Evolutionary conservation across 1,284 basidiomycete genomes (phyloP), one percentile per base, ranked within the genome.

Genomic region (Waitea zeae): DNA sequence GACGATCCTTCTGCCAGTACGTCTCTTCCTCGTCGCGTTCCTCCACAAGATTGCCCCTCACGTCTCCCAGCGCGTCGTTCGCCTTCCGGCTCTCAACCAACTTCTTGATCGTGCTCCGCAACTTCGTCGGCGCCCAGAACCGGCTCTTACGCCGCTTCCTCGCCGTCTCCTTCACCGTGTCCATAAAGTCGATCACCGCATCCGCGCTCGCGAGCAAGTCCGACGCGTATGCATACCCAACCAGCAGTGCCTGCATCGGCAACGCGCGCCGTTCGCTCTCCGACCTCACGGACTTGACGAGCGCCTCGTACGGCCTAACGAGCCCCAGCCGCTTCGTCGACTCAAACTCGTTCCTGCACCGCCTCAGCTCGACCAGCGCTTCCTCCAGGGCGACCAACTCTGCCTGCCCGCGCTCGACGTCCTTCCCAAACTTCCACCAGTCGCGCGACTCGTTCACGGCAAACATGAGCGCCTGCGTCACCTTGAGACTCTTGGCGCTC

Each of bases 91-190:
- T 18, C 45, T 42, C 28, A 44, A 47, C 35, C 20, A 57, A 41
- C 37, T 56, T 57, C 36, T 59, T 58, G 0, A 69, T 44, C 35
- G 54, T 48, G 37, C 69, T n/a, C n/a, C n/a, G 44, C 27, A 70
- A 38, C 11, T 60, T 59, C 34, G 56, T 64, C 17, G 69, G 69
- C 18, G 58, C 60, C 69, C 68, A 71, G 31, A 72, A 39, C 35
- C 61, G 47, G 37, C 58, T 60, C 30, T 41, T 40, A 33, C 42
- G 48, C 6, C 65, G 50, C 39, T 61, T 61, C 33, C 44, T 41
- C 9, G 54, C 55, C 9, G 64, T 55, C 19, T 45, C 41, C 26
- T 57, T 52, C 19, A 77, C 51, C 13, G 46, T 49, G 35, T 62
- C 59, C 39, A 66, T 51, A 17, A 73, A 48, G 2, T 50, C 42